phyloP scores from a whole-genome alignment of 345 rosid species.

The Populus ilicifolia region DNA sequence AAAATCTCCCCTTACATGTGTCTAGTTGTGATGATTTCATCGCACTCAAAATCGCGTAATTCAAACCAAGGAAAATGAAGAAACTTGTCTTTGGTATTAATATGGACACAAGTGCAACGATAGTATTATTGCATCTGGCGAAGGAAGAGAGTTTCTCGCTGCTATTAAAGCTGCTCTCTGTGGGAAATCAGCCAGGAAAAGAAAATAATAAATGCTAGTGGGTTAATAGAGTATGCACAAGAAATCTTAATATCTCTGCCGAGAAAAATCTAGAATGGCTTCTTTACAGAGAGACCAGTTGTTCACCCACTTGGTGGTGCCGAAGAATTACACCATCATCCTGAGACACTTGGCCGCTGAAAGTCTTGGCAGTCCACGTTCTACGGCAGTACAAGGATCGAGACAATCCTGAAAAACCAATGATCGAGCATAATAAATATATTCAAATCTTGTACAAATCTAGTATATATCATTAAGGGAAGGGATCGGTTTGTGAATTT shows the following conservation, averaged over 20 bases:
- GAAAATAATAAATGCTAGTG: background rate
- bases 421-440: background rate
- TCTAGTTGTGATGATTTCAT: slow-evolving; percentile 9
- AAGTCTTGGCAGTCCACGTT: background rate
- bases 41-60: slow-evolving; percentile 14
- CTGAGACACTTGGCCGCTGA: background rate
- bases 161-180: background rate
- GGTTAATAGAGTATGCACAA: background rate
- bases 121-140: background rate
- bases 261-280: slow-evolving; percentile 12
- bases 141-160: too few relatives aligned
- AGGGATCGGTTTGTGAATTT: background rate
- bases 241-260: background rate
- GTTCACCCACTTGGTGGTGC: background rate
- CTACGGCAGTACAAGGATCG: background rate
- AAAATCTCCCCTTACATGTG: background rate
- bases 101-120: background rate
- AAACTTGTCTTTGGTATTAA: background rate
- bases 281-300: slow-evolving; percentile 17
- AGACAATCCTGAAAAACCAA: background rate
- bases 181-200: background rate
- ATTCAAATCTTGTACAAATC: background rate
- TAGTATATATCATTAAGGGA: background rate
- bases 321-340: background rate
- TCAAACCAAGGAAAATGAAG: slow-evolving; percentile 10